Percentiles rank a stretch among this genome's conserved stretches.
Conservation (phyloP, 1,284 basidiomycete species). For the Trametes pubescens region DNA sequence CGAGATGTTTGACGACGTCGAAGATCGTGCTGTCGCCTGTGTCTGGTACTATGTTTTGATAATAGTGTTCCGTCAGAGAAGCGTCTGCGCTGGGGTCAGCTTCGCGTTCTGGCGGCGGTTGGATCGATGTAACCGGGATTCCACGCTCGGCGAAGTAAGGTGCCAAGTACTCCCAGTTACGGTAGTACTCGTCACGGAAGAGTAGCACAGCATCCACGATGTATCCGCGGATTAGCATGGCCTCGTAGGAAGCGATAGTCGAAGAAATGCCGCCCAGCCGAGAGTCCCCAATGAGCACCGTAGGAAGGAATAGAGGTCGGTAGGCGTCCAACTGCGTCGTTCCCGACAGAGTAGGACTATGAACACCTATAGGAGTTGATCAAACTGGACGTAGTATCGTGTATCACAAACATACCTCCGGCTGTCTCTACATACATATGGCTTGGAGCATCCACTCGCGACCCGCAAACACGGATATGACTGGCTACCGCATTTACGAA, state of each 20-base stretch:
- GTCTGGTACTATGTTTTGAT: constrained; percentile 55
- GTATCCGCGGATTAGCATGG: constrained; percentile 90
- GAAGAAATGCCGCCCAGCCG: constrained; percentile 95
- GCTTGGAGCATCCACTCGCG: constrained; percentile 42
- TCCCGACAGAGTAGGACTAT: constrained; percentile 90
- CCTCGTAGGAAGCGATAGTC: constrained; percentile 94
- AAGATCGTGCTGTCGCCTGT: constrained; percentile 52
- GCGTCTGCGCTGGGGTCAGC: constrained; percentile 59
- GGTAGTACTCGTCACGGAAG: constrained; percentile 88
- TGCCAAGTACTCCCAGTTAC: constrained; percentile 85
- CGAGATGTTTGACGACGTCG: constrained; percentile 67
- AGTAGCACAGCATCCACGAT: constrained; percentile 88
- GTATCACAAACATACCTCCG: constrained; percentile 70
- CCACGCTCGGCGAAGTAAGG: constrained; percentile 82
- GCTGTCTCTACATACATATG: constrained; percentile 94
- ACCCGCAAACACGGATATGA: constrained; percentile 65
- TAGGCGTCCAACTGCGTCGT: constrained; percentile 89
- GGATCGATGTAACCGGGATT: constrained; percentile 65
- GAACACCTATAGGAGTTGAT: constrained; percentile 65
- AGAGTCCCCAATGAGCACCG: constrained; percentile 88
- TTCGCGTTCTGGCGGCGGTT: constrained; percentile 67
- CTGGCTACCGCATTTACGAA: constrained; percentile 74
- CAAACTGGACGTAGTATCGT: background rate
- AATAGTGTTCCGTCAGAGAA: constrained; percentile 73
- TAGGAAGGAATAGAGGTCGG: constrained; percentile 87